A percentile compares a stretch with the other conserved stretches of the same genome.
Conservation (phyloP, 2,329 filamentous ascomycete species). For the Beauveria sp. region DNA sequence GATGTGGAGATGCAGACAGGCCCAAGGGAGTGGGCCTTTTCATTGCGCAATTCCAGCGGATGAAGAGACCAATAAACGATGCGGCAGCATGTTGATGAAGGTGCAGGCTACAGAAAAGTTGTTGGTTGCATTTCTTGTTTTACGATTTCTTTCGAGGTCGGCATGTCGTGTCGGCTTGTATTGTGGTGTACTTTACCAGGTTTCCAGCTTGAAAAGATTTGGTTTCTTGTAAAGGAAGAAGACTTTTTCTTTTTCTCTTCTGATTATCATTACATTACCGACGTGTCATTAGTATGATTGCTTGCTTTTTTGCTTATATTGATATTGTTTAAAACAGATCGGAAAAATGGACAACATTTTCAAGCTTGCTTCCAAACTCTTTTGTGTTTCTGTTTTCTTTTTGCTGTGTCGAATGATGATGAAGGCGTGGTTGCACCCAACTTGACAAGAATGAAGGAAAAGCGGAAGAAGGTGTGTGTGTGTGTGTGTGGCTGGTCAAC, state of each 20-base stretch:
- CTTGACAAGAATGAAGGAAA: not conserved
- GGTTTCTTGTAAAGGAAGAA: not conserved
- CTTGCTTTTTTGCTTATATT: not conserved
- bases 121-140: not conserved
- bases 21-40: not conserved
- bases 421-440: not conserved
- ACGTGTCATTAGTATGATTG: not conserved
- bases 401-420: not conserved
- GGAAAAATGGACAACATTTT: not conserved
- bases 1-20: not conserved
- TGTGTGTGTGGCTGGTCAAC: not conserved
- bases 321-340: constrained; percentile 8
- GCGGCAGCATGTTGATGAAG: not conserved
- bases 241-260: not conserved
- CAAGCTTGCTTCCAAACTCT: not conserved
- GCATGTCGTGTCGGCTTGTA: not conserved
- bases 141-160: not conserved
- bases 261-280: not conserved
- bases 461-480: too few species aligned
- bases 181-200: not conserved
- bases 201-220: not conserved
- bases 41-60: not conserved
- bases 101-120: not conserved
- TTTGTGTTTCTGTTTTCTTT: too few species aligned
- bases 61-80: not conserved